Evolutionary conservation across 768 basidiomycete species (phyloP), one percentile per base, ranked within the genome.

Genomic region (Lentinula edodes): DNA sequence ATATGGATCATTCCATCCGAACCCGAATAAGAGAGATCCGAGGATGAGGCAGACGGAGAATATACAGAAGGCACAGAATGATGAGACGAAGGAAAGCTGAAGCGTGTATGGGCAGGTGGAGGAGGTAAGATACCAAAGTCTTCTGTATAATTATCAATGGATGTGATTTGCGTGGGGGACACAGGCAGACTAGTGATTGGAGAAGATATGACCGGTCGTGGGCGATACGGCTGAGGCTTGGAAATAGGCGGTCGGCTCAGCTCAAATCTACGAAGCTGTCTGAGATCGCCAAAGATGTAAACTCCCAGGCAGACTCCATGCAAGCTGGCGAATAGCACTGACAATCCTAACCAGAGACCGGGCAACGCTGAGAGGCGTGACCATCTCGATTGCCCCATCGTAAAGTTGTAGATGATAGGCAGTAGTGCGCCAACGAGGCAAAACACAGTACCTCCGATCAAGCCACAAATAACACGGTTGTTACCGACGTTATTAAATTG

Each of bases 251-350:
- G 90, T 20, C 89, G 79, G 3, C 83, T 71, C n/a, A 92, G 83
- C 69, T 91, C 90, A 67, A 91, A 91, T 64, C 84, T 87, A 65
- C 87, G 84, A 18, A 92, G 78, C 67, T 92, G 90, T 7, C 90
- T 78, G 18, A 91, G 76, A 71, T 92, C 90, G 7, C 90, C 90
- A 66, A 91, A 90, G 35, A 91, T 68, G 68, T 91, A 92, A 5
- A 92, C 83, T 68, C 89, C 89, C 60, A 91, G 69, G 69, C 90
- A 92, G 10, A 91, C 84, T 4, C 90, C 90, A 63, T 90, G 81
- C 39, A 90, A 65, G 54, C 87, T 86, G 3, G 85, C 79, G 4
- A 90, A 62, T 15, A 89, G 65, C 15, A 89, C 72, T 2, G 83
- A 82, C 18, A 90, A 67, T 18, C 90, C 90, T 7, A 90, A 67